Evolutionary conservation across 2,329 filamentous ascomycete species (phyloP).

Genomic region (Hypoxylon sp.): DNA sequence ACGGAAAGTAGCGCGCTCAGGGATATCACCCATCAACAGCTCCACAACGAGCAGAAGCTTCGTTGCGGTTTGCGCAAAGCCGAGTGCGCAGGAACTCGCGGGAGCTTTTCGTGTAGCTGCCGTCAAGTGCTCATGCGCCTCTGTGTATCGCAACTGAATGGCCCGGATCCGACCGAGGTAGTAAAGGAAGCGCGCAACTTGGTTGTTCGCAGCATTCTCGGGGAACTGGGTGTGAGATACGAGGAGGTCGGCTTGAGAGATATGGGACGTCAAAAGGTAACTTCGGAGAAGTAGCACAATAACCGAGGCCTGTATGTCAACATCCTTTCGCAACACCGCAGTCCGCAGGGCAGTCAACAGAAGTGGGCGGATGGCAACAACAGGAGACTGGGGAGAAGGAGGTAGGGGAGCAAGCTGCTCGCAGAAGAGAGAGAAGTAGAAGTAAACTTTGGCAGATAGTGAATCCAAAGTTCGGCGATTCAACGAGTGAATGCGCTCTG

Average conservation of each 20-base stretch:
- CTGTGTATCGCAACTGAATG: slow-evolving; percentile 95
- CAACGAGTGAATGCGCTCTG: slow-evolving; percentile 84
- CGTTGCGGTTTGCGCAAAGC: slow-evolving; percentile 94
- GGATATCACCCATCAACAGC: slow-evolving; percentile 97
- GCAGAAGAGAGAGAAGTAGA: slow-evolving; percentile 96
- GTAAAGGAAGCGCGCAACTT: slow-evolving; percentile 96
- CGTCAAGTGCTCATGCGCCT: slow-evolving; percentile 92
- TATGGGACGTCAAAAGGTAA: slow-evolving; percentile 95
- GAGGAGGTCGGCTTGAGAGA: slow-evolving; percentile 93
- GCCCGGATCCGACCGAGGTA: slow-evolving; percentile 96
- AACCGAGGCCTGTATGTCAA: slow-evolving; percentile 95
- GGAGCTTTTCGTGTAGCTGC: slow-evolving; percentile 96
- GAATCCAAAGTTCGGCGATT: slow-evolving; percentile 96
- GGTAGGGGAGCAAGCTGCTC: slow-evolving; percentile 89
- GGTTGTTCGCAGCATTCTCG: slow-evolving; percentile 93
- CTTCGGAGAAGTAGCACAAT: slow-evolving; percentile 95
- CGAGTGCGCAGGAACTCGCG: slow-evolving; percentile 84
- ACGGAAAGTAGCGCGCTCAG: slow-evolving; percentile 92
- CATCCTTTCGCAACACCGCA: slow-evolving; percentile 94
- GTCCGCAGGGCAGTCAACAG: slow-evolving; percentile 90
- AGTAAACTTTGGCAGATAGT: slow-evolving; percentile 94
- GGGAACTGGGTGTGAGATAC: slow-evolving; percentile 97
- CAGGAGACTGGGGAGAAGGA: slow-evolving; percentile 85
- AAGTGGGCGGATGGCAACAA: slow-evolving; percentile 85
- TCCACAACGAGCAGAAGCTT: slow-evolving; percentile 98